Base-by-base conservation (phyloP, 2,329 filamentous ascomycete genomes). In the Fonsecaea erecta region DNA sequence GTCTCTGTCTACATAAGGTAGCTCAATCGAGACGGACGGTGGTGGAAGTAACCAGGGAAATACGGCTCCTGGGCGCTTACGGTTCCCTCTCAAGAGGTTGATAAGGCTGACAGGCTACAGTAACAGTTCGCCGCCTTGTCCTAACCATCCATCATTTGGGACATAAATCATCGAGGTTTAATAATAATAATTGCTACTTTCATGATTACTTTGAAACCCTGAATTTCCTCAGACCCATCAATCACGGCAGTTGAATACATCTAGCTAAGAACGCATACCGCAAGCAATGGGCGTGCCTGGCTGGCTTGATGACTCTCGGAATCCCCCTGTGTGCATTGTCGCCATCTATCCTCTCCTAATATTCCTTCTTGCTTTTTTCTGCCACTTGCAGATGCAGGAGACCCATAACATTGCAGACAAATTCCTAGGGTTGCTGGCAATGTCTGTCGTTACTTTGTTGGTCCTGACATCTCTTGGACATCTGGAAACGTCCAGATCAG, bases 331-430 rank as follows among this genome's bases (percentile, higher is more conserved):
- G 34, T 57, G 32, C 32, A 40, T 57, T 30, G 18, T 57, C 54
- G 54, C 16, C 18, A 40, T 57, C 54, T 57, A 57, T 57, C 54
- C 54, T 40, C 34, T 40, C n/a, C 35, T 46, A n/a, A 57, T 46
- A 4, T 21, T 57, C 35, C 54, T 57, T 40, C 26, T 57, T 21
- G 16, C 28, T n/a, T 7, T 57, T 30, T 9, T 40, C 54, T 57
- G 54, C 34, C 35, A 57, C 30, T 26, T 40, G 7, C 18, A 30
- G 37, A 57, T 57, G 54, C 18, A 30, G n/a, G 28, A 54, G 28
- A 54, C 52, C 5, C 28, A 54, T 16, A 24, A 32, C 28, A 11
- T 54, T 28, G 28, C 7, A 54, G 52, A 54, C 52, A 54, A 54
- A 30, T n/a, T 28, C 28, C 24, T 54, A 32, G 52, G 24, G 30